Conservation (phyloP, 2,329 filamentous ascomycete genomes). For the Cladosporium sp. region DNA sequence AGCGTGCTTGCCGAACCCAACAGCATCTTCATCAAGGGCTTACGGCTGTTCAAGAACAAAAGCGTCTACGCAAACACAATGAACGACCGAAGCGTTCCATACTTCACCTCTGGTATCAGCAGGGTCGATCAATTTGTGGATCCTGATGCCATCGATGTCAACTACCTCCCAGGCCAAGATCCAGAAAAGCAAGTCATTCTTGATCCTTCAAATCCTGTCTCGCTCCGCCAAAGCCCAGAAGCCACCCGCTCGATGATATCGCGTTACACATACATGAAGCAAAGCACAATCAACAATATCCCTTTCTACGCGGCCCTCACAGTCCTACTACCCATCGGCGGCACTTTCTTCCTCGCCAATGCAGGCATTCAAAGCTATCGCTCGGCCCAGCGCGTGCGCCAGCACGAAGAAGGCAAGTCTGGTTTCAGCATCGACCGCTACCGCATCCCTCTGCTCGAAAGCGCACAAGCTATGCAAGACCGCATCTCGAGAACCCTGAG, state of each 20-base stretch:
- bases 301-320: conserved; percentile 64
- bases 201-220: conserved; percentile 64
- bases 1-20: conserved; percentile 78
- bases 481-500: conserved; percentile 74
- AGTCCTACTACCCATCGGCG: conserved; percentile 69
- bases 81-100: conserved; percentile 79
- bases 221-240: conserved; percentile 38
- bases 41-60: conserved; percentile 73
- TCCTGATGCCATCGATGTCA: conserved; percentile 66
- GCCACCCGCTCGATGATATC: conserved; percentile 24
- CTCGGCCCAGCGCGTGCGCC: conserved; percentile 69
- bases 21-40: conserved; percentile 80
- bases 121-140: conserved; percentile 76
- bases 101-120: conserved; percentile 79
- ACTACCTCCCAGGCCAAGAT: conserved; percentile 69
- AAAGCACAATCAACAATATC: conserved; percentile 45
- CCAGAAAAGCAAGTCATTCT: conserved; percentile 69
- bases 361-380: conserved; percentile 71
- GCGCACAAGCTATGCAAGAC: conserved; percentile 74
- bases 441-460: conserved; percentile 72
- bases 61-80: conserved; percentile 82
- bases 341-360: conserved; percentile 70
- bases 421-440: conserved; percentile 70
- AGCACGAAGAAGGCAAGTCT: conserved; percentile 65
- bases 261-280: conserved; percentile 18